A percentile compares a stretch with the other conserved stretches of the same genome.
phyloP scores from a whole-genome alignment of 2,329 filamentous ascomycete genomes.

The Blastomyces gilchristii region DNA sequence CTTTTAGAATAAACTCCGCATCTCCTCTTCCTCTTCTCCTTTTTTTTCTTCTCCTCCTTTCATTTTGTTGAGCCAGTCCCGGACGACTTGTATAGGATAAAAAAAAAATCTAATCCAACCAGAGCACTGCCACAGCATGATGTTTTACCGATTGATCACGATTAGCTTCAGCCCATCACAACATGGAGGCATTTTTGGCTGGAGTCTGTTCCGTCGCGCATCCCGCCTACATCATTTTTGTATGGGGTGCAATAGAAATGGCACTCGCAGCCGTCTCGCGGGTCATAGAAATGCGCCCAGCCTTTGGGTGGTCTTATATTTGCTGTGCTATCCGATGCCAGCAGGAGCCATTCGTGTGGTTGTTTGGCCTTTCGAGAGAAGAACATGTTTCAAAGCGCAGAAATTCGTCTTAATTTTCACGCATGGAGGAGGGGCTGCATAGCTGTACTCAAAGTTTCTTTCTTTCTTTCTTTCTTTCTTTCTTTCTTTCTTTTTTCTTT shows the following conservation, averaged over 20 bases:
- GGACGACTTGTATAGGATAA: not conserved
- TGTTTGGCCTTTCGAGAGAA: not conserved
- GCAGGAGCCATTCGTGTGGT: not conserved
- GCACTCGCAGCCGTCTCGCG: not conserved
- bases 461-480: too few relatives aligned
- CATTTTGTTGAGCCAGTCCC: not conserved
- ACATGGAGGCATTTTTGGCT: not conserved
- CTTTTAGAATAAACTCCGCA: not conserved
- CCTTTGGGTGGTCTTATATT: not conserved
- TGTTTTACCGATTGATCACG: not conserved
- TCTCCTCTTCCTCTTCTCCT: not conserved
- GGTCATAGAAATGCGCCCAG: not conserved
- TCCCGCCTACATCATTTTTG: not conserved
- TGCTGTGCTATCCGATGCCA: not conserved
- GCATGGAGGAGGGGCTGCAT: not conserved
- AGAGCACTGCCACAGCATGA: not conserved
- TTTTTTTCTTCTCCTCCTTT: not conserved
- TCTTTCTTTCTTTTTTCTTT: too few relatives aligned
- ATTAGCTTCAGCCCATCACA: not conserved
- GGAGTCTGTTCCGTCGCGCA: not conserved
- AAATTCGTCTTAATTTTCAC: not conserved
- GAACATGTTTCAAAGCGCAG: not conserved
- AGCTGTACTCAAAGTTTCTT: not conserved
- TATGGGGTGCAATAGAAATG: not conserved
- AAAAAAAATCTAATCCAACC: not conserved